Percentiles rank a stretch among this genome's conserved stretches.
Evolutionary conservation across 352 stramenopile genomes (phyloP).

Genomic region (Phytophthora capsici): DNA sequence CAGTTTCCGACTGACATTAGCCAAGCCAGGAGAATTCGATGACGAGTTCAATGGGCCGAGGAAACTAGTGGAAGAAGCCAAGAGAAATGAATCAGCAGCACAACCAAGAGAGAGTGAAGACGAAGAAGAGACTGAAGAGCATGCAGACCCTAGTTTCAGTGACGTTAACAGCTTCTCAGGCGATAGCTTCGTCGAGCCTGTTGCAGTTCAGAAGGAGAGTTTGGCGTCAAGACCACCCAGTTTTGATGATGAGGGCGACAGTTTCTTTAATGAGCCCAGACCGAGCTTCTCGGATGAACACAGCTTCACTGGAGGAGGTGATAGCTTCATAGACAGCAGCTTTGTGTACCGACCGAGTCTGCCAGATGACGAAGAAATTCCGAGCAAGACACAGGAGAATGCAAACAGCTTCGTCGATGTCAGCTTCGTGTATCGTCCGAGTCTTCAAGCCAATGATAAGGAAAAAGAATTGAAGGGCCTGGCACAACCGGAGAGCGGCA

Average conservation of each 20-base stretch:
- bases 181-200: neutral
- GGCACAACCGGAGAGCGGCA: neutral
- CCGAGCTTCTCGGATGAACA: constrained; percentile 35
- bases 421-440: constrained; percentile 18
- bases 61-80: constrained; percentile 15
- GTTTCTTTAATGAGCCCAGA: constrained; percentile 24
- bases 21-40: constrained; percentile 15
- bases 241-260: constrained; percentile 22
- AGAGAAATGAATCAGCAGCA: neutral
- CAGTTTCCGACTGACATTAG: constrained; percentile 28
- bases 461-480: neutral
- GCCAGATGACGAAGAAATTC: constrained; percentile 18
- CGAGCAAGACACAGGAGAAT: neutral
- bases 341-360: constrained; percentile 35
- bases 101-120: neutral
- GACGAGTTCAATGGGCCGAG: constrained; percentile 6
- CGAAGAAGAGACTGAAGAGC: neutral
- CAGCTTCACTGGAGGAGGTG: constrained; percentile 23
- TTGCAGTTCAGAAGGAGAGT: constrained; percentile 10
- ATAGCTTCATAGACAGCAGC: constrained; percentile 34
- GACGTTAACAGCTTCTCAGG: constrained; percentile 13
- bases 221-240: constrained; percentile 28
- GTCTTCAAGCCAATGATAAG: neutral
- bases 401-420: constrained; percentile 19
- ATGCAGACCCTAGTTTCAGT: constrained; percentile 3